Evolutionary conservation across 176 grass and related monocot species (phyloP).

Genomic region (Leersia perrieri): DNA sequence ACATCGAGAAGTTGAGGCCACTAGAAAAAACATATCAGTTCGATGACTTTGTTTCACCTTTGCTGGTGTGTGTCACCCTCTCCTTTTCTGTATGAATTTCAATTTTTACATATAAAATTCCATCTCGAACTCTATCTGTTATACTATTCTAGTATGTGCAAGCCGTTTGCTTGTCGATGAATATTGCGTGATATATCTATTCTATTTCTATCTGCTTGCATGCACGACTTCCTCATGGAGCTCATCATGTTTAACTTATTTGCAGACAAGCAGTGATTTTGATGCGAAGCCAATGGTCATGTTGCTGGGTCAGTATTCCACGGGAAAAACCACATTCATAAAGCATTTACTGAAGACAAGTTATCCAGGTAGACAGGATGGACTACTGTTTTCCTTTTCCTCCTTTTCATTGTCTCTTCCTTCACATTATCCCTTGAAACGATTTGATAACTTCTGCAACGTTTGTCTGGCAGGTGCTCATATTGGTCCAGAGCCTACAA

Average conservation of each 20-base stretch:
- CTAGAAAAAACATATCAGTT: slow-evolving; percentile 82
- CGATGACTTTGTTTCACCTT: slow-evolving; percentile 70
- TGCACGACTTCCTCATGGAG: neutral
- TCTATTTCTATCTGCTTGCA: neutral
- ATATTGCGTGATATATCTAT: neutral
- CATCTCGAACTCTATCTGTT: neutral
- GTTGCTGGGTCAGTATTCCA: slow-evolving; percentile 96
- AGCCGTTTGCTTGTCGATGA: neutral
- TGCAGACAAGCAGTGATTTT: slow-evolving; percentile 86
- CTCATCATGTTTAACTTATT: neutral
- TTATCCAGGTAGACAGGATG: slow-evolving; percentile 67
- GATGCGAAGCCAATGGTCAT: slow-evolving; percentile 97
- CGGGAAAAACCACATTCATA: slow-evolving; percentile 96
- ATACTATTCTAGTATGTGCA: too few relatives aligned
- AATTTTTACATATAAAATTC: neutral
- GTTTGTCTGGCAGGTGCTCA: slow-evolving; percentile 59
- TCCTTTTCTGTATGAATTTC: neutral
- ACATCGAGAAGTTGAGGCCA: slow-evolving; percentile 83
- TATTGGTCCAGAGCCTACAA: slow-evolving; percentile 93
- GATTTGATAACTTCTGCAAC: neutral
- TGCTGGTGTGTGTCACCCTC: slow-evolving; percentile 47
- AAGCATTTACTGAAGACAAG: slow-evolving; percentile 79
- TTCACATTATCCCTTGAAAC: neutral
- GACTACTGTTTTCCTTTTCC: neutral
- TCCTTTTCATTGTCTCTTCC: neutral